Conservation (phyloP, 495 filamentous ascomycete genomes). For the Penicillium maclennaniae region DNA sequence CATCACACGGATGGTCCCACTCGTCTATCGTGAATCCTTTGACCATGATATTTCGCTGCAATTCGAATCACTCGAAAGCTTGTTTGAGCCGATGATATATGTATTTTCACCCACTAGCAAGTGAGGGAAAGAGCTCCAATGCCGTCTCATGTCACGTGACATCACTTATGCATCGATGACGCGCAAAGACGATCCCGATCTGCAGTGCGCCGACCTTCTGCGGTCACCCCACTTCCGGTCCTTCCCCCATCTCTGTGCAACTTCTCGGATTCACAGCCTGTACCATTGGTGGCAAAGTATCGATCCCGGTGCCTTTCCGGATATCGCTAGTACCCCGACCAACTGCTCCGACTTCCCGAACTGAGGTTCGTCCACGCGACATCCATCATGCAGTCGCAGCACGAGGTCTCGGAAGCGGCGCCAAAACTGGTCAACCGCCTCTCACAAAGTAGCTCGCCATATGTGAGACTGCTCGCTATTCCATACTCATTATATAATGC, state of each 20-base stretch:
- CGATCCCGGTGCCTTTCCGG: conserved; percentile 9
- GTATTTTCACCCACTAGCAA: too few relatives aligned
- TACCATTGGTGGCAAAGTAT: conserved; percentile 5
- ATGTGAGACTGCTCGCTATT: conserved; percentile 44
- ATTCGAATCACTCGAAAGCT: too few relatives aligned
- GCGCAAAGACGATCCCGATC: conserved; percentile 40
- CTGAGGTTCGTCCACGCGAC: conserved; percentile 9
- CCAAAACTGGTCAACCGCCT: conserved; percentile 64
- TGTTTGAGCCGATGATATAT: too few relatives aligned
- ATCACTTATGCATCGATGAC: conserved; percentile 34
- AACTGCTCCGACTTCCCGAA: neutral
- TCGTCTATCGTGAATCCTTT: too few relatives aligned
- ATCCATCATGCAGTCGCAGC: conserved; percentile 28
- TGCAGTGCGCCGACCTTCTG: conserved; percentile 21
- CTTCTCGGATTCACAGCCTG: conserved; percentile 2
- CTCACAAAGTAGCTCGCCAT: conserved; percentile 72
- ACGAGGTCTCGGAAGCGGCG: conserved; percentile 20
- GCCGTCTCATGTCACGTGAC: conserved; percentile 25
- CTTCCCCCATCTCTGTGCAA: conserved; percentile 10
- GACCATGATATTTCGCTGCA: too few relatives aligned
- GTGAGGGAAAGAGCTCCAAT: neutral
- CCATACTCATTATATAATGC: conserved; percentile 2
- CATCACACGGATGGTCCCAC: too few relatives aligned
- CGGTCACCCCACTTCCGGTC: conserved; percentile 22
- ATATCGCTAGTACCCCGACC: conserved; percentile 19